Base-by-base conservation (phyloP, 306 rosid species). In the Vicia sativa region DNA sequence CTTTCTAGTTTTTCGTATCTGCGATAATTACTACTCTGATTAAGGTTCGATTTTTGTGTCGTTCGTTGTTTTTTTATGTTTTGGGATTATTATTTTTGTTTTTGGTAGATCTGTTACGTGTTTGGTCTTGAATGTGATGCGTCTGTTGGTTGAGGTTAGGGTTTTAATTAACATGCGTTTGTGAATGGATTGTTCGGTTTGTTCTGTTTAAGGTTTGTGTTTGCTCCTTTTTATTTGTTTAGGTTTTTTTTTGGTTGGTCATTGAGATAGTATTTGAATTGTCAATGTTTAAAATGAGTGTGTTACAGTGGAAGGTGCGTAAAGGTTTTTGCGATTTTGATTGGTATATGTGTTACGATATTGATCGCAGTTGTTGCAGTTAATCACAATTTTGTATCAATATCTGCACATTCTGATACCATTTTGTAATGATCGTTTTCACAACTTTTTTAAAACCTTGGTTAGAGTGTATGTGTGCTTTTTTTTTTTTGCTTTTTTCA, bases 21-120 rank as follows among this genome's bases (percentile, higher is more conserved):
- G 29, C n/a, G 41, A n/a, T 29, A 9, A 42, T 43, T 31, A 4
- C 65, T 6, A 42, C 69, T 59, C 7, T 21, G 23, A 3, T 31
- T 1, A 9, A 10, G 10, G 23, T 74, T 70, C 7, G 3, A n/a
- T 7, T 62, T 62, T 46, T 48, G 4, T 10, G 4, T 56, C 1
- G 2, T 43, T 68, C 35, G 21, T 12, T 3, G 10, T 9, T 4
- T 69, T 48, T 38, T 1, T 48, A 13, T n/a, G n/a, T 16, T 65
- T 43, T 5, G 48, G n/a, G 28, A 10, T 9, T 50, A 9, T 49
- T 68, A 9, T 14, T 38, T 69, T 13, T 69, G 15, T 72, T 62
- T 49, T 50, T 55, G 14, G 48, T 65, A 62, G 81, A 80, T 80
- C 78, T 60, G 53, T 35, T 7, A 63, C 52, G 16, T 38, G 58